Percentiles rank a stretch among this genome's conserved stretches.
These are phyloP conservation scores for Ilyonectria destructans DNA, from an alignment of 2,329 filamentous ascomycete species.

Conservation along the genomic window DNA sequence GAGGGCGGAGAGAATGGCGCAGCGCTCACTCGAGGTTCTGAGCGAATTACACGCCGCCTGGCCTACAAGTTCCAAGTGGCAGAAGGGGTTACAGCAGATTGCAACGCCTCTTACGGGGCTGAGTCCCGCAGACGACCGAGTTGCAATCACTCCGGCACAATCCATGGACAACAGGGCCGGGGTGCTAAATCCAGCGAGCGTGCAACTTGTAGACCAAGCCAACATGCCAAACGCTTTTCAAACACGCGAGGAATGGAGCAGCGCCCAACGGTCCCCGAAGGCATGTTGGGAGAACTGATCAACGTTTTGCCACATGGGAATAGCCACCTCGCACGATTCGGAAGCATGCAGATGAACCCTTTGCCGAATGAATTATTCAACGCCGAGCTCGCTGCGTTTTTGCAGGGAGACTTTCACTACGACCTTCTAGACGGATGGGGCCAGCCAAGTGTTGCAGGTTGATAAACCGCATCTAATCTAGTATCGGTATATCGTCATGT, in stretches of 20 bases:
- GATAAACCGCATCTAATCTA: background rate
- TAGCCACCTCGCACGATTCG: slow-evolving; percentile 14
- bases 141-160: background rate
- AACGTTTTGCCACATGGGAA: slow-evolving; percentile 28
- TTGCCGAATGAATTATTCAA: slow-evolving; percentile 28
- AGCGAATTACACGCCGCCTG: slow-evolving; percentile 47
- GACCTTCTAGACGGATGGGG: slow-evolving; percentile 28
- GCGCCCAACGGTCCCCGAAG: slow-evolving; percentile 16
- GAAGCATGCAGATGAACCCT: slow-evolving; percentile 27
- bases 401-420: slow-evolving; percentile 33
- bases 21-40: slow-evolving; percentile 45
- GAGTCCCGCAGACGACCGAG: slow-evolving; percentile 15
- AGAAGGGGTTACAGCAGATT: slow-evolving; percentile 40
- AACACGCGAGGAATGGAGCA: slow-evolving; percentile 9
- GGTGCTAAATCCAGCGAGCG: background rate
- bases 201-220: background rate
- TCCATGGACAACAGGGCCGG: background rate
- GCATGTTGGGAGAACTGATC: slow-evolving; percentile 35
- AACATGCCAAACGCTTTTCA: background rate
- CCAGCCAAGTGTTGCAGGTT: slow-evolving; percentile 8
- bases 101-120: slow-evolving; percentile 36
- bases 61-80: slow-evolving; percentile 45
- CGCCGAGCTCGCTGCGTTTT: slow-evolving; percentile 34
- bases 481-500: slow-evolving; percentile 12
- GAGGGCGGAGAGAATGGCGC: slow-evolving; percentile 48